Evolutionary conservation across 345 rosid species (phyloP), one percentile per base, ranked within the genome.

Genomic region (Streptanthus diversifolius): DNA sequence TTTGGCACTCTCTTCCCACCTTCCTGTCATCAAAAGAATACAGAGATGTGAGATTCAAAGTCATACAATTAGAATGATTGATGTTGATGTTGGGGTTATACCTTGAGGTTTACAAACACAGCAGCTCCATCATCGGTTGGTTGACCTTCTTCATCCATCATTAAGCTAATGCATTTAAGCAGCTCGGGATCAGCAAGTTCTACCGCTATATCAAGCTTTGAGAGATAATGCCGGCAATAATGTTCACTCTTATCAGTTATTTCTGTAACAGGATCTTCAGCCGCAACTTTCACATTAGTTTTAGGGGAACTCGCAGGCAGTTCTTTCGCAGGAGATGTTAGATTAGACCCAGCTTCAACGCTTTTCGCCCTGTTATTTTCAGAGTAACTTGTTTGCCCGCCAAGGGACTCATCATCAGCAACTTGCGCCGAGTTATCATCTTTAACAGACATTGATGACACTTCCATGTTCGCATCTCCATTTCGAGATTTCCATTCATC

Each of bases 401-500:
- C 61, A 64, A 68, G 76, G 48, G 75, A 69, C 74, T 85, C 93
- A 65, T 83, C 90, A n/a, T 43, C 68, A 24, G 83, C 78, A 57
- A 80, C 81, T 60, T 82, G 92, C 44, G 67, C 78, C 4, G 87
- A 82, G 29, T 68, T 53, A 24, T 83, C 91, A 78, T 90, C 96
- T 72, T 86, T 90, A 63, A 76, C 78, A 52, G 90, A 80, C 60
- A 83, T 65, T 7, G 90, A 72, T 12, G 89, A 81, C 79, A 76
- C 68, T 49, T 89, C 88, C 79, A 76, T 64, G 73, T 77, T 80
- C 22, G 73, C 73, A 74, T 91, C 89, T 79, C 87, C 91, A 74
- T 89, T 84, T 78, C 85, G 93, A 39, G 75, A 86, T 78, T 95
- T 95, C 98, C 98, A 95, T 61, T 74, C 61, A 62, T 90, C 98